These are phyloP conservation scores for Lodderomyces jiufengensis DNA, from an alignment of 1,139 yeast species.

Conservation along the genomic window DNA sequence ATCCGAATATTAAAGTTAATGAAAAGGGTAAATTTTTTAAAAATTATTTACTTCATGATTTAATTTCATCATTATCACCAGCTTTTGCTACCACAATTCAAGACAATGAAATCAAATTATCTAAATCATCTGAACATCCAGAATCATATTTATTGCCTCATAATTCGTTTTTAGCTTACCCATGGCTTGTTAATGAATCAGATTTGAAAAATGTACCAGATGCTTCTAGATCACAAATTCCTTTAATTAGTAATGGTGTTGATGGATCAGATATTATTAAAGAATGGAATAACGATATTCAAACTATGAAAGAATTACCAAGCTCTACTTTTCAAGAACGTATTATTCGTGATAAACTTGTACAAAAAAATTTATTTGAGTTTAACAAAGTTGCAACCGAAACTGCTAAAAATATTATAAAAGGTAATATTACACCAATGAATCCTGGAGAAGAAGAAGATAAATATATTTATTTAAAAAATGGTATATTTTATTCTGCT, in stretches of 20 bases:
- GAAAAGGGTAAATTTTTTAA: constrained; percentile 34
- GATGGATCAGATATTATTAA: constrained; percentile 57
- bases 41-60: constrained; percentile 48
- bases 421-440: constrained; percentile 74
- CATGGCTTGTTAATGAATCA: constrained; percentile 63
- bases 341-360: constrained; percentile 69
- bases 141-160: constrained; percentile 61
- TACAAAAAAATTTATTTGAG: constrained; percentile 71
- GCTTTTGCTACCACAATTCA: constrained; percentile 38
- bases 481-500: constrained; percentile 83
- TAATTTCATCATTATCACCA: constrained; percentile 57
- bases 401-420: constrained; percentile 74
- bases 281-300: constrained; percentile 93
- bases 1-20: constrained; percentile 52
- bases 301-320: constrained; percentile 72
- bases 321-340: constrained; percentile 58
- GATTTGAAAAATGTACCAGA: constrained; percentile 45
- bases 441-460: constrained; percentile 66
- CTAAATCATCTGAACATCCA: constrained; percentile 46
- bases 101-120: constrained; percentile 39
- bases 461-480: constrained; percentile 67
- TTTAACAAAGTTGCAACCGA: constrained; percentile 73
- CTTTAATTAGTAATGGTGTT: constrained; percentile 50
- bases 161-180: constrained; percentile 57
- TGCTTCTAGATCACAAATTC: constrained; percentile 58